Conservation (phyloP, 179 eudicot species). For the Carnegiea gigantea region DNA sequence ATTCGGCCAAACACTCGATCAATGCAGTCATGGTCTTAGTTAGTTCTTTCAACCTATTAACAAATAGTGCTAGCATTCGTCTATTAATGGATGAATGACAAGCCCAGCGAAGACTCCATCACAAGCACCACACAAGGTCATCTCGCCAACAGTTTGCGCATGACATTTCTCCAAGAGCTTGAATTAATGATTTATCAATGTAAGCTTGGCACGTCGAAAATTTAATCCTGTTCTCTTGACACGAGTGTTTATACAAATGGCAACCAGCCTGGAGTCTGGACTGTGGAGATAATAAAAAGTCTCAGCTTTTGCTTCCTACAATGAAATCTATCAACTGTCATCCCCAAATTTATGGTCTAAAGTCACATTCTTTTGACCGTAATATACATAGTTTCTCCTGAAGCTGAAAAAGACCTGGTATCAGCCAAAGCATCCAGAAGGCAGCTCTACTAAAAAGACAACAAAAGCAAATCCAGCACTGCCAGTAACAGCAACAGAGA, state of each 20-base stretch:
- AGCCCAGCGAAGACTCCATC: background rate
- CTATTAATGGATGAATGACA: background rate
- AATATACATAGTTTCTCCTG: background rate
- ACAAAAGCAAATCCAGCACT: constrained; percentile 16
- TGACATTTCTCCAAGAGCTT: background rate
- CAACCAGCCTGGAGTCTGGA: background rate
- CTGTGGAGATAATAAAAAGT: background rate
- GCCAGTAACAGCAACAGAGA: constrained; percentile 8
- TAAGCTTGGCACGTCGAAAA: constrained; percentile 9
- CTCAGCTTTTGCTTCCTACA: constrained; percentile 6
- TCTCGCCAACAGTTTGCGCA: background rate
- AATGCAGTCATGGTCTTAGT: background rate
- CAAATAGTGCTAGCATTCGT: background rate
- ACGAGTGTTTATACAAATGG: background rate
- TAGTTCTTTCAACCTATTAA: background rate
- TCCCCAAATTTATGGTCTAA: background rate
- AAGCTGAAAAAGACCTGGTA: constrained; percentile 8
- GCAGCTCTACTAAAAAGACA: constrained; percentile 5
- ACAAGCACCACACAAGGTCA: background rate
- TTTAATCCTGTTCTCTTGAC: background rate
- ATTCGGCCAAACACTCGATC: background rate
- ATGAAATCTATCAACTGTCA: background rate
- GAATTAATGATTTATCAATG: background rate
- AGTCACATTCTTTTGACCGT: background rate
- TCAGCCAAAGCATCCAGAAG: constrained; percentile 7